Evolutionary conservation across 78 protist species (phyloP).

Genomic region (Emiliania huxleyi): DNA sequence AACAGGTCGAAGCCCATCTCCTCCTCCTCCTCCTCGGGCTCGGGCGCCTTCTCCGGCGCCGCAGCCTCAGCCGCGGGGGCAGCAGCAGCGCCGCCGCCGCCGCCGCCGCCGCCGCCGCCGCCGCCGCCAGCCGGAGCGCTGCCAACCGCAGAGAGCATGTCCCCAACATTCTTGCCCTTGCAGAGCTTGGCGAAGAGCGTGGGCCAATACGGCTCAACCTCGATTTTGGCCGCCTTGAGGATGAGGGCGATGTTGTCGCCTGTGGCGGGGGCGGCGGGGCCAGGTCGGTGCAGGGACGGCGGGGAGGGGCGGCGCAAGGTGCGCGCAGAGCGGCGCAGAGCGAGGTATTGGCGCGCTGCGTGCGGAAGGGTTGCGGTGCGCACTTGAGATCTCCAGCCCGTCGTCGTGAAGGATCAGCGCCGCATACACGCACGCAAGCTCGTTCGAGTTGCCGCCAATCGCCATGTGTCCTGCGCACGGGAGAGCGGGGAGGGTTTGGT

Average conservation of each 20-base stretch:
- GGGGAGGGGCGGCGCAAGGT: too few relatives aligned
- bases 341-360: background rate
- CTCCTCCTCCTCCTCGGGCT: conserved; percentile 44
- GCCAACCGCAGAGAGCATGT: conserved; percentile 39
- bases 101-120: conserved; percentile 62
- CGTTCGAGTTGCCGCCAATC: background rate
- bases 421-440: conserved; percentile 73
- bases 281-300: too few relatives aligned
- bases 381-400: conserved; percentile 36
- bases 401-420: conserved; percentile 75
- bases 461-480: too few relatives aligned
- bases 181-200: conserved; percentile 62
- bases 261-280: background rate
- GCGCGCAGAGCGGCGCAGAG: background rate
- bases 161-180: conserved; percentile 50
- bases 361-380: background rate
- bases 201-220: conserved; percentile 70
- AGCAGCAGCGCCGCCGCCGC: conserved; percentile 58
- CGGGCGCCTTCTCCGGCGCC: conserved; percentile 44
- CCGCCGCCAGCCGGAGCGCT: conserved; percentile 53
- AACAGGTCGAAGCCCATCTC: conserved; percentile 28
- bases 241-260: conserved; percentile 71
- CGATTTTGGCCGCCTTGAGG: conserved; percentile 67
- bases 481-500: too few relatives aligned
- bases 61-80: background rate